These are phyloP conservation scores for Vaccinium macrocarpon DNA, from an alignment of 148 eudicot genomes.

Conservation along the genomic window DNA sequence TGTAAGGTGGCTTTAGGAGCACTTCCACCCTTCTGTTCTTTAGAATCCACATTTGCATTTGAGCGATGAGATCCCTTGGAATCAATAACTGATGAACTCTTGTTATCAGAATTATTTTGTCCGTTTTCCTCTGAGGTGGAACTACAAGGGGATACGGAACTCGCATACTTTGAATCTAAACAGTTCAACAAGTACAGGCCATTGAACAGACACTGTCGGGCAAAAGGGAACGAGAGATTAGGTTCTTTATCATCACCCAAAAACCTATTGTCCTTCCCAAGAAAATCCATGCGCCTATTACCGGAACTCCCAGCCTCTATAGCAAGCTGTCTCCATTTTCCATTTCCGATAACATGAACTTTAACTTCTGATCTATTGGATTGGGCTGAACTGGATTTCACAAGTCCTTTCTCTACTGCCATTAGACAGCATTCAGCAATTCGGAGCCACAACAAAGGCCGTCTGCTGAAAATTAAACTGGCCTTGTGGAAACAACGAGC, in stretches of 20 bases:
- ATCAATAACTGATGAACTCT: slow-evolving; percentile 37
- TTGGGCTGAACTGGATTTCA: slow-evolving; percentile 26
- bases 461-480: slow-evolving; percentile 51
- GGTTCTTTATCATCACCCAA: slow-evolving; percentile 37
- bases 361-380: slow-evolving; percentile 40
- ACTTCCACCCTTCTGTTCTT: slow-evolving; percentile 54
- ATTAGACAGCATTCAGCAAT: slow-evolving; percentile 85
- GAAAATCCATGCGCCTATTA: slow-evolving; percentile 24
- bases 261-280: slow-evolving; percentile 30
- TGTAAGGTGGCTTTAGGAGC: slow-evolving; percentile 30
- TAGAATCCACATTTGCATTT: slow-evolving; percentile 63
- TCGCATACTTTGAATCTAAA: slow-evolving; percentile 33
- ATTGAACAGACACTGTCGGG: slow-evolving; percentile 66
- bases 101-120: slow-evolving; percentile 29
- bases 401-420: slow-evolving; percentile 63
- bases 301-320: slow-evolving; percentile 33
- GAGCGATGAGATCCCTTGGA: slow-evolving; percentile 41
- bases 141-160: slow-evolving; percentile 30
- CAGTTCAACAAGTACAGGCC: slow-evolving; percentile 54
- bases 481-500: slow-evolving; percentile 72
- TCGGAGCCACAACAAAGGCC: slow-evolving; percentile 83
- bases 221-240: slow-evolving; percentile 55
- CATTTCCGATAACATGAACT: slow-evolving; percentile 69
- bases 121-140: slow-evolving; percentile 38
- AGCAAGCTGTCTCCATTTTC: slow-evolving; percentile 83